Evolutionary conservation across 176 grass and related monocot species (phyloP), one percentile per base, ranked within the genome.

Genomic region (Lolium perenne): DNA sequence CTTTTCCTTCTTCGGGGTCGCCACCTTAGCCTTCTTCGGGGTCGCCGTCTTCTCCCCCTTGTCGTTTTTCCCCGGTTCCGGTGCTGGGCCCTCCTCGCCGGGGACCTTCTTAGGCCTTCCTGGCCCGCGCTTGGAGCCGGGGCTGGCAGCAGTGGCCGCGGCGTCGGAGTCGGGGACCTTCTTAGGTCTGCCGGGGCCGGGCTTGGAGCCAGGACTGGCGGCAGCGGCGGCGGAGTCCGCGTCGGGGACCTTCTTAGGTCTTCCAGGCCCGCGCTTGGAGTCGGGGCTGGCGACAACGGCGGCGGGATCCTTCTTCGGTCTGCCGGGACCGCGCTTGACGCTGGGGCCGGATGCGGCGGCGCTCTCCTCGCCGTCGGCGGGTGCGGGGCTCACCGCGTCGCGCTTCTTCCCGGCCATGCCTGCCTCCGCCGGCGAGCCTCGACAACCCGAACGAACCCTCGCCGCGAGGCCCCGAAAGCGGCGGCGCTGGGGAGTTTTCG

Each of bases 361-460:
- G 26, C 63, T 41, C 26, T 10, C 64, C 74, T 32, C 61, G 51
- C 43, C 63, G 4, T 43, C 41, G 48, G 80, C 41, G 48, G 80
- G 45, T 46, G 41, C n/a, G 48, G 65, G 45, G 55, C 41, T 82
- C n/a, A 57, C 55, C 25, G 49, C 53, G 68, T 18, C 32, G 43
- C 32, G 26, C 61, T 91, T 82, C 62, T 73, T 84, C n/a, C 81
- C 60, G 9, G 62, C 82, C 90, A 90, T 90, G 53, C 59, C 71
- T 74, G n/a, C 49, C 51, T 80, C 61, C 53, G 60, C 68, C 50
- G 50, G 26, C 13, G 8, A 21, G 23, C 74, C 73, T 72, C 57
- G 38, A 61, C 79, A 35, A 47, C 43, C 55, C 4, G 51, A 83
- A 62, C 79, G 40, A 83, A 62, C 59, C 40, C 62, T 83, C 62